These are phyloP conservation scores for Boletus barrowsii DNA, from an alignment of 768 basidiomycete genomes.

Conservation along the genomic window DNA sequence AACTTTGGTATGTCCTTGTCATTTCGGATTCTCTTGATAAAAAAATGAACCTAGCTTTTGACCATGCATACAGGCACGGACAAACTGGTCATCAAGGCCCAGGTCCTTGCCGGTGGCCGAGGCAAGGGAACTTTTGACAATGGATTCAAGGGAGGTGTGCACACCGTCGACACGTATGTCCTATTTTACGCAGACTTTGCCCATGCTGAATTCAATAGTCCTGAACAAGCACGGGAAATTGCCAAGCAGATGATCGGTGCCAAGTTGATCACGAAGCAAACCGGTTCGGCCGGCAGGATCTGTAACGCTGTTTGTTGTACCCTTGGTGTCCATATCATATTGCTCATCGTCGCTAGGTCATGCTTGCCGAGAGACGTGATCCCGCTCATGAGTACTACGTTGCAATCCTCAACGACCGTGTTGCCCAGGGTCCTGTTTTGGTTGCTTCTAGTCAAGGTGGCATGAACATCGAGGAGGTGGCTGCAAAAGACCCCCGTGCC, in stretches of 20 bases:
- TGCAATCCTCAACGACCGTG: slow-evolving; percentile 94
- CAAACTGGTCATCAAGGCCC: slow-evolving; percentile 94
- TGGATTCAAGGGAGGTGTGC: slow-evolving; percentile 97
- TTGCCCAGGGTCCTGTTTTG: slow-evolving; percentile 82
- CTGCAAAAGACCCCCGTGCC: slow-evolving; percentile 88
- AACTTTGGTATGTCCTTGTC: slow-evolving; percentile 63
- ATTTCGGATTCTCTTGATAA: background rate
- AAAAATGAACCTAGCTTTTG: background rate
- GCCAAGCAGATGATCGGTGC: slow-evolving; percentile 93
- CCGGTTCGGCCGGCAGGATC: slow-evolving; percentile 84
- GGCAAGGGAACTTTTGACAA: slow-evolving; percentile 97
- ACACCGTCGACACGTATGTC: slow-evolving; percentile 79
- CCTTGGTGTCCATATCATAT: background rate
- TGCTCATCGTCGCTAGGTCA: slow-evolving; percentile 60
- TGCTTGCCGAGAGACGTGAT: slow-evolving; percentile 94
- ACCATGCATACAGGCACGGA: slow-evolving; percentile 50
- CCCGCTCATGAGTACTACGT: slow-evolving; percentile 98
- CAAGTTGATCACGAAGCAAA: slow-evolving; percentile 98
- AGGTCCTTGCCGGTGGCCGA: slow-evolving; percentile 96
- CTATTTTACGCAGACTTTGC: background rate
- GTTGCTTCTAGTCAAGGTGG: slow-evolving; percentile 94
- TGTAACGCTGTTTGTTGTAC: slow-evolving; percentile 81
- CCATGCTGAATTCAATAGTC: slow-evolving; percentile 42
- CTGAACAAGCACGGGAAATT: slow-evolving; percentile 82
- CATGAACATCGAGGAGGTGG: slow-evolving; percentile 99